phyloP scores from a whole-genome alignment of 768 basidiomycete species.

The Phlegmacium glaucopus region DNA sequence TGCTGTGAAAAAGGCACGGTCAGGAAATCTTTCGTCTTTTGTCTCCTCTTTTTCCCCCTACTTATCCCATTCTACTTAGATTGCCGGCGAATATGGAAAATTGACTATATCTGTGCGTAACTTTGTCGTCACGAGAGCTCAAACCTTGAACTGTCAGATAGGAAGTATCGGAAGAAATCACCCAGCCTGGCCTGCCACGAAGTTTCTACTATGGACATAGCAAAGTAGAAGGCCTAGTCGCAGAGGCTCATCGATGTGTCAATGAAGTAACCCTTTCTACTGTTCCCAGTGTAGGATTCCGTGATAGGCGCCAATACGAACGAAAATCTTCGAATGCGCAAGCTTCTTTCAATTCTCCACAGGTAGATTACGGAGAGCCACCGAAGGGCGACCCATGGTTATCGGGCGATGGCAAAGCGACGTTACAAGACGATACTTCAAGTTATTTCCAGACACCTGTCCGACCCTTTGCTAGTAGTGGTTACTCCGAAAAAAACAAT shows the following conservation, averaged over 20 bases:
- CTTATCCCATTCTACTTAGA: slow-evolving; percentile 25
- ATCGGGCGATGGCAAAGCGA: slow-evolving; percentile 9
- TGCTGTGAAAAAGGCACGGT: slow-evolving; percentile 77
- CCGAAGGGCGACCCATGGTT: neutral
- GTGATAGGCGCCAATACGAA: slow-evolving; percentile 19
- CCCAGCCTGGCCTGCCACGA: slow-evolving; percentile 76
- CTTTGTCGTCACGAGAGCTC: neutral
- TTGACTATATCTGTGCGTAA: slow-evolving; percentile 33
- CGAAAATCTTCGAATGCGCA: slow-evolving; percentile 6
- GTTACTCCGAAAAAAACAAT: neutral
- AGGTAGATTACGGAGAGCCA: slow-evolving; percentile 1
- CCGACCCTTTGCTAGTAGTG: neutral
- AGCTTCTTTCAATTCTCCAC: slow-evolving; percentile 3
- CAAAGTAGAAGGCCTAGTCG: slow-evolving; percentile 56
- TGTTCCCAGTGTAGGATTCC: slow-evolving; percentile 27
- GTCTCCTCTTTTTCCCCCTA: neutral
- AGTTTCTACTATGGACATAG: slow-evolving; percentile 67
- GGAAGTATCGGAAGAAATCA: slow-evolving; percentile 81
- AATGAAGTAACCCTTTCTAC: slow-evolving; percentile 48
- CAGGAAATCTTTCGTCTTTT: slow-evolving; percentile 15
- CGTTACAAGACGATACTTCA: slow-evolving; percentile 4
- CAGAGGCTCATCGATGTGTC: slow-evolving; percentile 59
- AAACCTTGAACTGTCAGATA: slow-evolving; percentile 18
- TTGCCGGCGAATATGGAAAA: slow-evolving; percentile 54
- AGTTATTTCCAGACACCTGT: neutral